A percentile compares a stretch with the other conserved stretches of the same genome.
phyloP scores from a whole-genome alignment of 2,329 filamentous ascomycete genomes.

The Penicillium janthinellum region DNA sequence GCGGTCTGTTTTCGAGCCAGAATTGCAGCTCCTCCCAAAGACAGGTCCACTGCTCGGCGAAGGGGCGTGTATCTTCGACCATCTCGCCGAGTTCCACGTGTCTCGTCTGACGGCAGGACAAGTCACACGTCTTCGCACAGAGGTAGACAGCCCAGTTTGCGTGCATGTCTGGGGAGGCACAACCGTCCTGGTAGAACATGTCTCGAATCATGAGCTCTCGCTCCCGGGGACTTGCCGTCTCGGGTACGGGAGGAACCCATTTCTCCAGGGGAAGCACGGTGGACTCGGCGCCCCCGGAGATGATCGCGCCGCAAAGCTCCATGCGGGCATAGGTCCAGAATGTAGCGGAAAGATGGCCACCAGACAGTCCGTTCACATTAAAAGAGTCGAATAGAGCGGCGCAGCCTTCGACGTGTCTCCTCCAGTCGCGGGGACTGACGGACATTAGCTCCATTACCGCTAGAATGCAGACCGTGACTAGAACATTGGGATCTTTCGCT shows the following conservation, averaged over 20 bases:
- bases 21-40: constrained; percentile 54
- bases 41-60: constrained; percentile 46
- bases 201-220: constrained; percentile 25
- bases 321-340: constrained; percentile 62
- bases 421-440: constrained; percentile 52
- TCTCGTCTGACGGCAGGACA: constrained; percentile 52
- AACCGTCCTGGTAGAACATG: constrained; percentile 23
- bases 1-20: constrained; percentile 51
- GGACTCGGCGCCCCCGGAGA: constrained; percentile 53
- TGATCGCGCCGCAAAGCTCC: constrained; percentile 57
- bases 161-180: constrained; percentile 52
- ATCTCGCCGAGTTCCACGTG: constrained; percentile 50
- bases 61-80: constrained; percentile 45
- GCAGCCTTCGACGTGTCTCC: constrained; percentile 58
- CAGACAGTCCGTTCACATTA: constrained; percentile 52
- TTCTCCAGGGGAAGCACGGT: constrained; percentile 52
- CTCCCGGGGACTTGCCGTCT: constrained; percentile 34
- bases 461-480: constrained; percentile 55
- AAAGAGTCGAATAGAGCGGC: constrained; percentile 54
- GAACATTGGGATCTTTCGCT: constrained; percentile 51
- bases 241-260: constrained; percentile 47
- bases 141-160: constrained; percentile 63
- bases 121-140: constrained; percentile 53
- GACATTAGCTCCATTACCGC: constrained; percentile 56
- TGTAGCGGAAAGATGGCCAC: constrained; percentile 54